Evolutionary conservation across 2,329 filamentous ascomycete genomes (phyloP), one percentile per base, ranked within the genome.

Genomic region (Pseudocercospora musae): DNA sequence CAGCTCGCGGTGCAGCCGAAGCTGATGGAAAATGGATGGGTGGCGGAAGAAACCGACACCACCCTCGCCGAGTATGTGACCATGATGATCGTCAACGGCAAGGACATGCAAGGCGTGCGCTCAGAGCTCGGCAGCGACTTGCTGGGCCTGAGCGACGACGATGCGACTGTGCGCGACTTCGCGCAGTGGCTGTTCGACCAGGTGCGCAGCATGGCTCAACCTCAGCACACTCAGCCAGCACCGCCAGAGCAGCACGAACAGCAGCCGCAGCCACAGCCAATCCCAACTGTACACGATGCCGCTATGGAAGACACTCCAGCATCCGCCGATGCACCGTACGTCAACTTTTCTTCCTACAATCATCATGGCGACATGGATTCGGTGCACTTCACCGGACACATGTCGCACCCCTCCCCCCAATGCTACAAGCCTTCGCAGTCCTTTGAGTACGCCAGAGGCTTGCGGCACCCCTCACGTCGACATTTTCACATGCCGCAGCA

Each of bases 41-140:
- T 89, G 29, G 89, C 89, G 69, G 90, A 89, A 65, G 89, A 91
- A 70, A 86, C 87, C 72, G 92, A 94, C 76, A 88, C 89, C 23
- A 91, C 92, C 40, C 85, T 99, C 63, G 89, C 92, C 63, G 95
- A 99, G 79, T 99, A 98, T 79, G 95, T 99, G 69, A 89, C 98
- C 62, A 86, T 98, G 66, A 97, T 98, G 94, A 85, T 99, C 31
- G 91, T 91, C 66, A 98, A 97, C 78, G 92, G 93, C 71, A 97
- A 96, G 78, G 92, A 90, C 3, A 89, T 96, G 75, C 87, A 93
- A 56, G 89, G 97, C 75, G 94, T 99, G 68, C 90, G 92, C 9
- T 82, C 86, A 48, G 95, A 99, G 75, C 86, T 99, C 13, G 90
- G 93, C 1, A 89, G 88, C 67, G 95, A 99, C 71, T 84, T 99